These are phyloP conservation scores for Alternaria infectoria DNA, from an alignment of 2,329 filamentous ascomycete species.

Conservation along the genomic window DNA sequence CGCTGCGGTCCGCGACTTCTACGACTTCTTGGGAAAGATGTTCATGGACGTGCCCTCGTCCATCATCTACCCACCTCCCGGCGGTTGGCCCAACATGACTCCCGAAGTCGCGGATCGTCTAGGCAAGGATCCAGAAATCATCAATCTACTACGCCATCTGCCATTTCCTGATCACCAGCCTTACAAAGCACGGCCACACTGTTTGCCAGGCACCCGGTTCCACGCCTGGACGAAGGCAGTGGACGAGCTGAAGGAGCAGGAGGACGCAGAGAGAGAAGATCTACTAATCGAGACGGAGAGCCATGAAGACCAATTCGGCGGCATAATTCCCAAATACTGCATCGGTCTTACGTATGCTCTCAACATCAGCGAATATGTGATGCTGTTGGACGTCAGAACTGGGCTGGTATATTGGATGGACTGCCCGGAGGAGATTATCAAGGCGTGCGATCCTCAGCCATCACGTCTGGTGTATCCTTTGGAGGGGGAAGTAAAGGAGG, in stretches of 20 bases:
- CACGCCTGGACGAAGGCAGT: neutral
- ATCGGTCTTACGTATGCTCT: neutral
- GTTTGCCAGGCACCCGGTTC: neutral
- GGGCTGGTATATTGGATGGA: neutral
- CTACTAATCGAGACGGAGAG: neutral
- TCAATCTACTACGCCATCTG: neutral
- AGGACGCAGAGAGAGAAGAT: neutral
- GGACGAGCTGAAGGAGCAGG: neutral
- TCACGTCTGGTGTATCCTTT: neutral
- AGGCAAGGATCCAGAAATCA: neutral
- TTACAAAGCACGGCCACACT: neutral
- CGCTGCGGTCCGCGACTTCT: neutral
- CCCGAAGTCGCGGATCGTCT: neutral
- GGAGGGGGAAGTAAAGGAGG: neutral
- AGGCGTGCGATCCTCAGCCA: neutral
- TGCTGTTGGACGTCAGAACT: neutral
- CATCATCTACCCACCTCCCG: neutral
- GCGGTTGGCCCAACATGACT: neutral
- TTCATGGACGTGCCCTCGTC: neutral
- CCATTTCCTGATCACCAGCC: neutral
- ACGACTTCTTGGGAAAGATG: neutral
- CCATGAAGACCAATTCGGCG: neutral
- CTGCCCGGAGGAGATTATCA: neutral
- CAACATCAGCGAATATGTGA: neutral
- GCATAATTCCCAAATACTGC: neutral